Conservation (phyloP, 805 yeast species). For the Jamesozyma hellenica region DNA sequence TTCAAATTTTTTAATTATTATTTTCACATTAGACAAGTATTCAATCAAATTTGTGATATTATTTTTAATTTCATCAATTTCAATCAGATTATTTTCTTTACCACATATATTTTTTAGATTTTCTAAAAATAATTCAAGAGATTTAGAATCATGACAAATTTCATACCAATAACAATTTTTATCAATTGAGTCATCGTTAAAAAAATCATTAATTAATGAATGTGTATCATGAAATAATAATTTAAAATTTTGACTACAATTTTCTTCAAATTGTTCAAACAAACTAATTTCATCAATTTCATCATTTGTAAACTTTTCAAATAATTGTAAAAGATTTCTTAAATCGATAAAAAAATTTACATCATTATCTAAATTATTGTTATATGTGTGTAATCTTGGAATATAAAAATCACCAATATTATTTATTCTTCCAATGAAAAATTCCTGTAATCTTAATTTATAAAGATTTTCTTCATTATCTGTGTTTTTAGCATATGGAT, state of each 20-base stretch:
- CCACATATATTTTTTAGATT: slow-evolving; percentile 9
- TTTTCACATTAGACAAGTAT: slow-evolving; percentile 13
- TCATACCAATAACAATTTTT: slow-evolving; percentile 25
- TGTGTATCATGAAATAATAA: slow-evolving; percentile 23
- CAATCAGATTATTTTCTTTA: slow-evolving; percentile 11
- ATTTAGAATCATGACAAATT: slow-evolving; percentile 18
- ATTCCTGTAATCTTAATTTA: slow-evolving; percentile 23
- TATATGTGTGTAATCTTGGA: slow-evolving; percentile 16
- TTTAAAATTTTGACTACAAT: slow-evolving; percentile 18
- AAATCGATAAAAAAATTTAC: slow-evolving; percentile 10
- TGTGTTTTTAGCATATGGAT: no score
- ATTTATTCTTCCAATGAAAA: slow-evolving; percentile 25
- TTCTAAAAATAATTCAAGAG: slow-evolving; percentile 17
- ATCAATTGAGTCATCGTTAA: slow-evolving; percentile 4
- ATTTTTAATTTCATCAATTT: slow-evolving; percentile 17
- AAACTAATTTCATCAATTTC: slow-evolving; percentile 16
- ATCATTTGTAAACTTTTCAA: slow-evolving; percentile 18
- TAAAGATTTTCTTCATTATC: slow-evolving; percentile 15
- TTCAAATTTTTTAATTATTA: slow-evolving; percentile 54
- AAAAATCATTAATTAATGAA: slow-evolving; percentile 13
- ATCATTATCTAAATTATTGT: neutral
- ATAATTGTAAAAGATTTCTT: slow-evolving; percentile 10
- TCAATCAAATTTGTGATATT: slow-evolving; percentile 14
- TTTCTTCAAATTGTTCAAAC: slow-evolving; percentile 17
- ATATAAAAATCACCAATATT: slow-evolving; percentile 27